phyloP scores from a whole-genome alignment of 257 asterid species.

The Solanum rostratum region DNA sequence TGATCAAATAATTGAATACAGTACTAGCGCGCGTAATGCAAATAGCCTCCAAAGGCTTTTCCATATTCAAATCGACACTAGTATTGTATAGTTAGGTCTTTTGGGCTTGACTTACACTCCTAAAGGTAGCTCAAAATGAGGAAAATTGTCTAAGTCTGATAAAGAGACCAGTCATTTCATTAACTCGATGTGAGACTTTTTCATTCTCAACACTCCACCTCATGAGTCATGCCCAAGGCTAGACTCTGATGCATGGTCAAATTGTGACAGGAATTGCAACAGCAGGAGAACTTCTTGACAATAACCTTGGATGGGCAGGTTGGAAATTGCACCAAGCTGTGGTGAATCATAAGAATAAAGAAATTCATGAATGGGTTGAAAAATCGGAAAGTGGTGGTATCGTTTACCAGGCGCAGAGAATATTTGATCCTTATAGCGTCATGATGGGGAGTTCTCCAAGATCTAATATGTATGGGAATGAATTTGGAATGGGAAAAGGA shows the following conservation, averaged over 20 bases:
- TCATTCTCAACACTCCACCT: too few species aligned
- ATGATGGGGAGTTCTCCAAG: constrained; percentile 23
- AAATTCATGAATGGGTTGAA: constrained; percentile 6
- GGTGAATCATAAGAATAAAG: not conserved
- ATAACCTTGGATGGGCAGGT: constrained; percentile 18
- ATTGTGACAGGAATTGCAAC: not conserved
- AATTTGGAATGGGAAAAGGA: constrained; percentile 26
- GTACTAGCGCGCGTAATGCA: not conserved
- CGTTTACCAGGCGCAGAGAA: not conserved
- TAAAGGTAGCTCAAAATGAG: too few species aligned
- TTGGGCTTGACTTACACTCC: not conserved
- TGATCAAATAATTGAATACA: not conserved
- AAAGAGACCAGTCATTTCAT: too few species aligned
- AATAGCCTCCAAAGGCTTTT: not conserved
- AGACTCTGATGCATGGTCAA: too few species aligned
- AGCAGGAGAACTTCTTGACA: constrained; percentile 1
- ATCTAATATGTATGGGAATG: constrained; percentile 18
- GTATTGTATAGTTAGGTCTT: too few species aligned
- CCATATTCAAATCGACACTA: too few species aligned
- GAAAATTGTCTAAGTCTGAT: too few species aligned
- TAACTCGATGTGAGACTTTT: too few species aligned
- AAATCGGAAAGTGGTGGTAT: not conserved
- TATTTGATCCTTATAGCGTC: constrained; percentile 9
- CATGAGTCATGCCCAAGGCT: too few species aligned
- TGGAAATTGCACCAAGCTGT: constrained; percentile 9